A percentile compares a stretch with the other conserved stretches of the same genome.
Conservation (phyloP, 345 rosid species). For the Eucalyptus guilfoylei region DNA sequence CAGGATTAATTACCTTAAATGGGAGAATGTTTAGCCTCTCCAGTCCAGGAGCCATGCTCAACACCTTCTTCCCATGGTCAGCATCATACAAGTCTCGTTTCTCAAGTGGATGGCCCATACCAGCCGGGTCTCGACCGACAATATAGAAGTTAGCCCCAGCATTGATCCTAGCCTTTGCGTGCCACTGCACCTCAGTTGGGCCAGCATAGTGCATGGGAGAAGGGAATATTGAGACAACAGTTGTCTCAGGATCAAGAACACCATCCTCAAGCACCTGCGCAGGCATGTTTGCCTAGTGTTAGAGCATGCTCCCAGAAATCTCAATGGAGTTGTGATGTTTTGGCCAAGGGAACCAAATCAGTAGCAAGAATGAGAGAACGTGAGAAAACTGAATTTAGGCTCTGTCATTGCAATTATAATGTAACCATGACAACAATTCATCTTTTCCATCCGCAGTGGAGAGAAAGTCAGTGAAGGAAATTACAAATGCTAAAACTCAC, state of each 20-base stretch:
- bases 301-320: not conserved
- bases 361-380: not conserved
- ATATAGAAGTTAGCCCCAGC: conserved; percentile 99
- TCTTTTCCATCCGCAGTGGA: not conserved
- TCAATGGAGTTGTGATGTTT: not conserved
- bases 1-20: conserved; percentile 50
- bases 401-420: not conserved
- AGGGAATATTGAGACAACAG: conserved; percentile 94
- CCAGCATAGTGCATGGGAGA: conserved; percentile 99
- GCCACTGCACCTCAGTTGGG: conserved; percentile 99
- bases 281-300: not conserved
- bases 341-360: not conserved
- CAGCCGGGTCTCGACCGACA: conserved; percentile 99
- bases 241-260: conserved; percentile 97
- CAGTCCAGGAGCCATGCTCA: conserved; percentile 96
- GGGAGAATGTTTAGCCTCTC: conserved; percentile 96
- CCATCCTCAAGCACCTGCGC: conserved; percentile 89
- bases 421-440: not conserved
- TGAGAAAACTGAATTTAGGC: not conserved
- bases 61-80: conserved; percentile 95
- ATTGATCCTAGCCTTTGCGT: conserved; percentile 94
- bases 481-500: not conserved
- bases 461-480: not conserved
- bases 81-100: conserved; percentile 94
- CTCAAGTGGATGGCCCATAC: conserved; percentile 95